Evolutionary conservation across 129 eudicot species (phyloP).

Genomic region (Centaurea solstitialis): DNA sequence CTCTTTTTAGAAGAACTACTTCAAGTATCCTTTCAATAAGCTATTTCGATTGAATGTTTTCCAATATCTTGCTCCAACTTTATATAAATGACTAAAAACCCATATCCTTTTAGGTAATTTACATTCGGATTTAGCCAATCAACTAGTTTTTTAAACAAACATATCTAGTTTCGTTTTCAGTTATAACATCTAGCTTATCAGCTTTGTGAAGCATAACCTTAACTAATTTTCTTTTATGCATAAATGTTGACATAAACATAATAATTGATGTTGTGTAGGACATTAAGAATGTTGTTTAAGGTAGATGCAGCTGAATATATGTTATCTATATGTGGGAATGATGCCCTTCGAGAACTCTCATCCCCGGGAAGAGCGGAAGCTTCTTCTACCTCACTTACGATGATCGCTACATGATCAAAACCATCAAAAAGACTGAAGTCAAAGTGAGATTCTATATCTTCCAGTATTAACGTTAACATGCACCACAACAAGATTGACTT

Average conservation of each 20-base stretch:
- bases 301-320: slow-evolving; percentile 84
- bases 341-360: slow-evolving; percentile 71
- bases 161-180: background rate
- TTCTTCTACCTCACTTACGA: slow-evolving; percentile 69
- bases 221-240: background rate
- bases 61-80: background rate
- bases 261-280: slow-evolving; percentile 30
- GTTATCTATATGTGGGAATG: slow-evolving; percentile 69
- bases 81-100: background rate
- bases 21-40: no score
- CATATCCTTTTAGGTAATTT: background rate
- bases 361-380: slow-evolving; percentile 87
- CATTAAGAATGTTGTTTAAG: slow-evolving; percentile 65
- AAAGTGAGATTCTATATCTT: slow-evolving; percentile 40
- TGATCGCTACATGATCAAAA: slow-evolving; percentile 84
- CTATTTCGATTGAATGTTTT: background rate
- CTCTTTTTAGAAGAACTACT: background rate
- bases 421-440: slow-evolving; percentile 75
- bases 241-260: background rate
- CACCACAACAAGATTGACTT: no score
- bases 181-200: background rate
- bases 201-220: background rate
- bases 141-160: background rate
- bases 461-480: background rate
- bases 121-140: no score